phyloP scores from a whole-genome alignment of 2,329 filamentous ascomycete genomes.

The Knufia petricola region DNA sequence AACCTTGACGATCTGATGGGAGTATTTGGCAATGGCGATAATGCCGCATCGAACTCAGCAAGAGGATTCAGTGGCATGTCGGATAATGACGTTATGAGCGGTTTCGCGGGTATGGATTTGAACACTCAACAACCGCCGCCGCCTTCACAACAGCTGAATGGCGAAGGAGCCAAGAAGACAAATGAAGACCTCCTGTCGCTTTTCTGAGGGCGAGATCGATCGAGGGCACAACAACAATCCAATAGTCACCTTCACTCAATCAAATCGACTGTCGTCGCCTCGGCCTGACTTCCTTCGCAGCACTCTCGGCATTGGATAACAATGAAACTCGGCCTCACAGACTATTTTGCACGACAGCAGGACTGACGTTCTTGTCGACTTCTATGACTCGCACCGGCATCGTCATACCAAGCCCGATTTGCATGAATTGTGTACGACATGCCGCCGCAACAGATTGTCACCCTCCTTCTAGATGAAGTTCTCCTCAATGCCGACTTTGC shows the following conservation, averaged over 20 bases:
- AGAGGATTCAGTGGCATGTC: slow-evolving; percentile 26
- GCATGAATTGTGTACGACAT: too few species aligned
- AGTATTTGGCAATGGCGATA: slow-evolving; percentile 47
- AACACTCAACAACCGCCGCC: slow-evolving; percentile 56
- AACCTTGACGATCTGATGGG: slow-evolving; percentile 74
- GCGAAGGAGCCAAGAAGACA: slow-evolving; percentile 41
- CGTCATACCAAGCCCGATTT: not conserved
- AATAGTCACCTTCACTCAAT: too few species aligned
- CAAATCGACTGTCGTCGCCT: not conserved
- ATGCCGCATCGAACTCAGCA: slow-evolving; percentile 26
- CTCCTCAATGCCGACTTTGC: not conserved
- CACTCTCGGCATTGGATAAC: too few species aligned
- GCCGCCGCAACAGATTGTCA: too few species aligned
- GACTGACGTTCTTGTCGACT: too few species aligned
- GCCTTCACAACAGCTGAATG: slow-evolving; percentile 48
- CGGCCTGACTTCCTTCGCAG: too few species aligned
- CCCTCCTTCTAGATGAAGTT: not conserved
- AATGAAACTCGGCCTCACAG: too few species aligned
- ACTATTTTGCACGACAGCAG: too few species aligned
- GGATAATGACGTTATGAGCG: slow-evolving; percentile 58
- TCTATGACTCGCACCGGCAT: too few species aligned
- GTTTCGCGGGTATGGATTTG: slow-evolving; percentile 74
- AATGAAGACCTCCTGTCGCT: slow-evolving; percentile 55
- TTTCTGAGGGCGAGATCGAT: slow-evolving; percentile 33
- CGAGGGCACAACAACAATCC: too few species aligned